Conservation (phyloP, 257 asterid genomes). For the Lavandula angustifolia region DNA sequence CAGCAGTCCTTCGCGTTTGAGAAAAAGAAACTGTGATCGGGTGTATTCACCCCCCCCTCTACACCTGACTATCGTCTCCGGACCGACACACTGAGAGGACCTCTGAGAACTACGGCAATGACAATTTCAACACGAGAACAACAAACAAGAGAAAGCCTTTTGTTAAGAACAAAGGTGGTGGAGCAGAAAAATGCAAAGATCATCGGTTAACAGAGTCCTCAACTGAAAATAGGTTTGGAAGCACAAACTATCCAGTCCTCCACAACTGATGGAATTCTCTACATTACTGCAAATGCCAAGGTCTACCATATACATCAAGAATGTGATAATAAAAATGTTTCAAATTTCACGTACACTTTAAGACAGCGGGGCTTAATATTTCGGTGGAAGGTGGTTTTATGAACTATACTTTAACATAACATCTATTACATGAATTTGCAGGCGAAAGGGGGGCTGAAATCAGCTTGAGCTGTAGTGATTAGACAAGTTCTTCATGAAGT, state of each 20-base stretch:
- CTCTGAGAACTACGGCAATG: constrained; percentile 56
- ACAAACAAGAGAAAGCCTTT: constrained; percentile 65
- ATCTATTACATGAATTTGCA: constrained; percentile 32
- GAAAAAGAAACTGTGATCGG: too few species aligned
- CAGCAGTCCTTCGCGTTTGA: too few species aligned
- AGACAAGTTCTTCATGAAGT: constrained; percentile 65
- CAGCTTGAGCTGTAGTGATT: constrained; percentile 53
- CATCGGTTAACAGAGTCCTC: constrained; percentile 39
- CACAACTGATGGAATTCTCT: constrained; percentile 60
- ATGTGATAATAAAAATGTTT: neutral
- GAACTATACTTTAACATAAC: constrained; percentile 2
- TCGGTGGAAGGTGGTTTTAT: neutral
- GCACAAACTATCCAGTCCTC: constrained; percentile 64
- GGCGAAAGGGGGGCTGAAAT: constrained; percentile 62
- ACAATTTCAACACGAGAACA: constrained; percentile 39
- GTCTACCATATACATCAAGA: constrained; percentile 41
- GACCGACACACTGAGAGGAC: constrained; percentile 48
- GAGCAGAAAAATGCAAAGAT: constrained; percentile 39
- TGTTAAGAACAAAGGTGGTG: constrained; percentile 35
- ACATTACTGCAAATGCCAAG: constrained; percentile 66
- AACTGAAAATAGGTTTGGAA: constrained; percentile 54
- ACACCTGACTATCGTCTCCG: too few species aligned
- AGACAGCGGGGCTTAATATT: neutral
- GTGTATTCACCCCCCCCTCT: too few species aligned
- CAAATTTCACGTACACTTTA: neutral